Conservation (phyloP, 2,329 filamentous ascomycete genomes). For the Talaromyces sp. region DNA sequence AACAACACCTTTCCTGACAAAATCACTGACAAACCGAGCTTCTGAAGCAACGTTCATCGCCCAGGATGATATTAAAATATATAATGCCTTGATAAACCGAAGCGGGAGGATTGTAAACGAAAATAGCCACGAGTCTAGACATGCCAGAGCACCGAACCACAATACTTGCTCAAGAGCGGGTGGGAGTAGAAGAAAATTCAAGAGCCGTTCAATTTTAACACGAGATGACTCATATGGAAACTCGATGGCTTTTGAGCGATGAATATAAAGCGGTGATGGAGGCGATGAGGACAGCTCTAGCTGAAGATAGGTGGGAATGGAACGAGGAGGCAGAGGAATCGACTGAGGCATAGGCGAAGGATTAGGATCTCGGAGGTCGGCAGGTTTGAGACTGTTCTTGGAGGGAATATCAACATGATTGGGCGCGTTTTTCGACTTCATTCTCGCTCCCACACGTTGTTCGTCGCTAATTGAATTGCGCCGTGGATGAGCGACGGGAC, state of each 20-base stretch:
- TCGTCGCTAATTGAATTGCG: constrained; percentile 22
- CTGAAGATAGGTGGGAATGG: constrained; percentile 60
- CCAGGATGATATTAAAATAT: constrained; percentile 75
- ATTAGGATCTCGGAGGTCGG: constrained; percentile 24
- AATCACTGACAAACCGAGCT: constrained; percentile 62
- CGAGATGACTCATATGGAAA: constrained; percentile 86
- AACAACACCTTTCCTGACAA: constrained; percentile 73
- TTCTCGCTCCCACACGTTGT: constrained; percentile 27
- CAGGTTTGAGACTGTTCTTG: constrained; percentile 15
- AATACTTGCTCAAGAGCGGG: constrained; percentile 77
- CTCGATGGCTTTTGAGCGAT: constrained; percentile 50
- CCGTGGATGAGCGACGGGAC: constrained; percentile 23
- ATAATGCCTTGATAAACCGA: constrained; percentile 74
- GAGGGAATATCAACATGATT: constrained; percentile 30
- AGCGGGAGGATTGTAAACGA: constrained; percentile 93
- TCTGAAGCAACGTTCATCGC: constrained; percentile 65
- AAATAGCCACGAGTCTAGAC: constrained; percentile 92
- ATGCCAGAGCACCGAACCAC: constrained; percentile 82
- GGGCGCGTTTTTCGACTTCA: constrained; percentile 25
- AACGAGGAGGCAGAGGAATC: constrained; percentile 57
- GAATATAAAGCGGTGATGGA: constrained; percentile 59
- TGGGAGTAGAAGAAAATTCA: constrained; percentile 81
- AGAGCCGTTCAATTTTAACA: constrained; percentile 83
- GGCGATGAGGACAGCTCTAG: constrained; percentile 56
- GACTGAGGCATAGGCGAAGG: constrained; percentile 46